These are phyloP conservation scores for Alternaria sp. DNA, from an alignment of 2,329 filamentous ascomycete genomes.

Conservation along the genomic window DNA sequence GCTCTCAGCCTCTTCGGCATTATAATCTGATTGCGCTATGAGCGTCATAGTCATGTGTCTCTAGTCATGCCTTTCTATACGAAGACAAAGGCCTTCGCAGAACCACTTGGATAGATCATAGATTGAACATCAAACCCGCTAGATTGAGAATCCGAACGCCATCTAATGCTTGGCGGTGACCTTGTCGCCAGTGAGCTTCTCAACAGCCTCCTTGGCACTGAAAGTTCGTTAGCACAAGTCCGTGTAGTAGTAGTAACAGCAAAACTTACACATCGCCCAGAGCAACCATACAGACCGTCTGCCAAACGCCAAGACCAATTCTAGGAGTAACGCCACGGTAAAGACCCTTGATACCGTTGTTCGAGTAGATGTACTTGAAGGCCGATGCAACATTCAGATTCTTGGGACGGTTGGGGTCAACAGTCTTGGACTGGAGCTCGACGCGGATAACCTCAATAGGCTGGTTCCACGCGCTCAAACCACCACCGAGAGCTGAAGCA, in stretches of 20 bases:
- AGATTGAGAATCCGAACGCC: conserved; percentile 31
- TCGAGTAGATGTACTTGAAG: conserved; percentile 83
- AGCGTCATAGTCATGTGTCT: background rate
- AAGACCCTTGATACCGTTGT: conserved; percentile 87
- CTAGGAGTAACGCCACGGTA: conserved; percentile 95
- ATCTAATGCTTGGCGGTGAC: conserved; percentile 71
- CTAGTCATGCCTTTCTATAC: background rate
- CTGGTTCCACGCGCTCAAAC: conserved; percentile 97
- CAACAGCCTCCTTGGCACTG: conserved; percentile 71
- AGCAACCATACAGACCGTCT: conserved; percentile 99
- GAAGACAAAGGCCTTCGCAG: conserved; percentile 8
- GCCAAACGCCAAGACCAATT: conserved; percentile 96
- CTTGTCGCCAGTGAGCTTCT: conserved; percentile 69
- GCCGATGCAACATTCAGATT: conserved; percentile 96
- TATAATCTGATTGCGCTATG: conserved; percentile 20
- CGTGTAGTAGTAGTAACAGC: background rate
- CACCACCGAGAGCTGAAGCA: conserved; percentile 87
- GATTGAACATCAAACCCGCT: conserved; percentile 12
- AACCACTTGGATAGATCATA: conserved; percentile 12
- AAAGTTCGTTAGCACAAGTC: conserved; percentile 37
- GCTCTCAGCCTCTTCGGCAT: conserved; percentile 14
- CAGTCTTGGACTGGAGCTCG: conserved; percentile 99
- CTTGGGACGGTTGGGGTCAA: conserved; percentile 96
- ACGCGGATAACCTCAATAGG: conserved; percentile 99
- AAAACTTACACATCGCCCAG: conserved; percentile 90